Evolutionary conservation across 2,329 filamentous ascomycete genomes (phyloP), one percentile per base, ranked within the genome.

Genomic region (Pseudopyrenochaeta lycopersici): DNA sequence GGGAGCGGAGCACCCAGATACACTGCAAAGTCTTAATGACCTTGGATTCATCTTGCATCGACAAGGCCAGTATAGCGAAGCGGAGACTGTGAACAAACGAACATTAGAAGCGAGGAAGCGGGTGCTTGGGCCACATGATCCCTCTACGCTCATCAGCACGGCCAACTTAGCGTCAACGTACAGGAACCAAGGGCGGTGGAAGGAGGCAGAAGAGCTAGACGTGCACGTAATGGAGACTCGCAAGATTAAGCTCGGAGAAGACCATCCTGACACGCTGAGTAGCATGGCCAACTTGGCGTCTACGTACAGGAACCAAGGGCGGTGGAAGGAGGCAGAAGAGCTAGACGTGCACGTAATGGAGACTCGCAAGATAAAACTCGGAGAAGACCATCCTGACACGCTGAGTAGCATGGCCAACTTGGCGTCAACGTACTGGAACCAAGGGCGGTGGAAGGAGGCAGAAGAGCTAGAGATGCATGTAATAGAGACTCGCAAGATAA

Each of bases 61-160:
- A 11, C 38, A 47, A 21, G 52, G 52, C 14, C 38, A 44, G 4
- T 46, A 58, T 14, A 23, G 43, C 9, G 52, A 60, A 31, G 52
- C 58, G 12, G 17, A 23, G 18, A 7, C 21, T 7, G 11, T 54
- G 18, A 7, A 35, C 21, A 30, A 42, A 40, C 35, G 17, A 14
- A 33, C 43, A 3, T n/a, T 52, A 17, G 17, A 45, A 15, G 21
- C 9, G 38, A 51, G 42, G 15, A 46, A 53, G 12, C 49, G 40
- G 46, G 20, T n/a, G 6, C 29, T 60, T 10, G 57, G 53, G 2
- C 11, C 2, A 7, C 47, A 54, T 18, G 45, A 56, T 45, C 43
- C 43, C 31, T 11, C 33, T 2, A 60, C 53, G 35, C 47, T 56
- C 5, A 20, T n/a, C 1, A 27, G 36, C 18, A 21, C 23, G 36